Evolutionary conservation across 225 moss, liverwort and hornwort genomes (phyloP), one percentile per base, ranked within the genome.

Genomic region (Sphagnum contortum): DNA sequence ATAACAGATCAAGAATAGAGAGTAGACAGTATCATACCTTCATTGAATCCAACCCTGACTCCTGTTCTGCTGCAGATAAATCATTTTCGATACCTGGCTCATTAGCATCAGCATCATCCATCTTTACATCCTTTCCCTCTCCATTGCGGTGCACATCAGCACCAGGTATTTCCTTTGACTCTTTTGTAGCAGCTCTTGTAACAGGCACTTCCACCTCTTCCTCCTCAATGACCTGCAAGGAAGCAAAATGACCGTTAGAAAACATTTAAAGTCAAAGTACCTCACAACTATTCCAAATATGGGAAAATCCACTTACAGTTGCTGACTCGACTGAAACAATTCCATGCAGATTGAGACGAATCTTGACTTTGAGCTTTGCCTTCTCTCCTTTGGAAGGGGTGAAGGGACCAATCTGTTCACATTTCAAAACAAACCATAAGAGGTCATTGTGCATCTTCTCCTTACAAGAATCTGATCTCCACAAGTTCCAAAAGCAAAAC

Each of bases 331-430:
- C 64, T 1, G 93, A 89, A 3, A 98, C 79, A 57, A 98, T 66
- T 55, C 98, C 98, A 66, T 98, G 98, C 73, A 98, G 67, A 63
- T 98, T 98, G 80, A 98, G 71, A 49, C 93, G 80, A 72, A 98
- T 98, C 87, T 98, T 98, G 52, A 98, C 98, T 71, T 98, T 98
- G 71, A 98, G 74, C 82, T 98, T 98, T 44, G 85, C 85, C 71
- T 93, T 98, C 77, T 98, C 98, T 0, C 84, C 68, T 74, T 80
- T 79, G 0, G 93, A 87, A 48, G 93, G 93, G 57, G 69, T 86
- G 71, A 98, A 98, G 5, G 98, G 98, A 55, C 98, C 98, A 70
- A 98, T 88, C 83, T 87, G 77, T 56, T 53, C 46, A n/a, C 9
- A 61, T 7, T 12, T 29, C 29, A 29, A 29, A 29, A 29, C 29